These are phyloP conservation scores for Anaeromyces robustus DNA, from an alignment of 192 early-diverging fungal species.

Conservation along the genomic window DNA sequence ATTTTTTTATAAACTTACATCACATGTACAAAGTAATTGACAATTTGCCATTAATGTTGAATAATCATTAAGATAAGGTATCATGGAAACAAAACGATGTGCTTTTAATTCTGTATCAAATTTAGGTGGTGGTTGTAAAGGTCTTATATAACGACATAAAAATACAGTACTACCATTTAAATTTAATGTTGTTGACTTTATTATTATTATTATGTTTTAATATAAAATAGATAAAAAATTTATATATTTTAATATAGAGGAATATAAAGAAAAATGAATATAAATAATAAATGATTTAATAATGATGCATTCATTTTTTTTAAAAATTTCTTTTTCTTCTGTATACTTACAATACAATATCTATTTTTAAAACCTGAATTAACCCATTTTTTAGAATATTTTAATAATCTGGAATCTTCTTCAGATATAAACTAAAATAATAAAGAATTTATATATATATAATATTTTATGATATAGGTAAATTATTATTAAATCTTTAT, in stretches of 20 bases:
- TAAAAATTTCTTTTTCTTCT: no score
- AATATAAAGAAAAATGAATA: no score
- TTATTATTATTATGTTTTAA: not conserved
- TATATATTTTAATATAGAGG: no score
- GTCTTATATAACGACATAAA: slow-evolving; percentile 24
- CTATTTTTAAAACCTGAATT: slow-evolving; percentile 5
- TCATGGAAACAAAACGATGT: slow-evolving; percentile 23
- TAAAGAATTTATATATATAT: no score
- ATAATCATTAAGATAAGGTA: slow-evolving; percentile 16
- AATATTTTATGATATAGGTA: no score
- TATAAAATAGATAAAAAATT: no score
- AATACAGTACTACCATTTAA: slow-evolving; percentile 22
- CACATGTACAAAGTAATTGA: not conserved
- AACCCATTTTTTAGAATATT: slow-evolving; percentile 8
- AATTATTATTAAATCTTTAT: no score
- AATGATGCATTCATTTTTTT: no score
- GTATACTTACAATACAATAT: not conserved
- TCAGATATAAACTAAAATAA: slow-evolving; percentile 17
- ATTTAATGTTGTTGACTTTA: slow-evolving; percentile 2
- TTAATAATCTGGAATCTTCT: slow-evolving; percentile 18
- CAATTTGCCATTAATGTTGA: not conserved
- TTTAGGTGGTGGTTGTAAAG: slow-evolving; percentile 19
- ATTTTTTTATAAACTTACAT: slow-evolving; percentile 4
- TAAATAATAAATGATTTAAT: no score
- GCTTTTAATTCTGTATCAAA: slow-evolving; percentile 8